These are phyloP conservation scores for Aspergillus ibericus DNA, from an alignment of 2,329 filamentous ascomycete species.

Conservation along the genomic window DNA sequence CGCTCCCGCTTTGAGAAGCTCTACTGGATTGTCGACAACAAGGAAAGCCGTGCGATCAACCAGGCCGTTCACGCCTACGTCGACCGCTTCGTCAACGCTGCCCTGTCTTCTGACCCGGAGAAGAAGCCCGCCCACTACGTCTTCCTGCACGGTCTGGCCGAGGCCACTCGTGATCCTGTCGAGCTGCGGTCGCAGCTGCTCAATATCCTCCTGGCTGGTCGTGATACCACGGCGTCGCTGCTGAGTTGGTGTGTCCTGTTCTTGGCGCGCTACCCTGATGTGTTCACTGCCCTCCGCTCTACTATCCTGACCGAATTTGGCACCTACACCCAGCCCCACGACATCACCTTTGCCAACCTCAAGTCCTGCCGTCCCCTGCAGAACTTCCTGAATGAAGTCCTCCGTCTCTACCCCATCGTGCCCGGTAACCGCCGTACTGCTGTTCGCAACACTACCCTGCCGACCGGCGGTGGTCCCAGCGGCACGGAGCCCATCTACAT, in stretches of 20 bases:
- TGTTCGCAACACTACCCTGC: slow-evolving; percentile 44
- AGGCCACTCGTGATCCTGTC: slow-evolving; percentile 49
- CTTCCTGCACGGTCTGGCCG: slow-evolving; percentile 51
- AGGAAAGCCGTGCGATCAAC: slow-evolving; percentile 15
- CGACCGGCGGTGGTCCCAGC: slow-evolving; percentile 61
- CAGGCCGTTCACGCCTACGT: slow-evolving; percentile 22
- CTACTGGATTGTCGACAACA: slow-evolving; percentile 23
- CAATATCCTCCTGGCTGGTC: slow-evolving; percentile 54
- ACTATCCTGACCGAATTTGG: slow-evolving; percentile 21
- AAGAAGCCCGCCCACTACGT: slow-evolving; percentile 43
- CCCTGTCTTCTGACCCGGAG: slow-evolving; percentile 24
- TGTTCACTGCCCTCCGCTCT: slow-evolving; percentile 19
- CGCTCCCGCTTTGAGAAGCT: slow-evolving; percentile 24
- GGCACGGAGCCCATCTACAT: slow-evolving; percentile 61
- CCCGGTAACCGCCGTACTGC: slow-evolving; percentile 47
- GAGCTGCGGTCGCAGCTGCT: slow-evolving; percentile 52
- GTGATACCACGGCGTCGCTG: slow-evolving; percentile 54
- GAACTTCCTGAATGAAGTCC: slow-evolving; percentile 39
- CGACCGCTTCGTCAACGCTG: slow-evolving; percentile 24
- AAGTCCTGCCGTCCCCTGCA: slow-evolving; percentile 43
- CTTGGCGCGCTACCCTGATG: slow-evolving; percentile 20
- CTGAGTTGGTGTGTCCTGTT: slow-evolving; percentile 41
- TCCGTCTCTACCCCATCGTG: slow-evolving; percentile 50
- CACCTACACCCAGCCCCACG: slow-evolving; percentile 11
- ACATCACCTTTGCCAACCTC: slow-evolving; percentile 44